Conservation (phyloP, 179 eudicot genomes). For the Beta lomatogona region DNA sequence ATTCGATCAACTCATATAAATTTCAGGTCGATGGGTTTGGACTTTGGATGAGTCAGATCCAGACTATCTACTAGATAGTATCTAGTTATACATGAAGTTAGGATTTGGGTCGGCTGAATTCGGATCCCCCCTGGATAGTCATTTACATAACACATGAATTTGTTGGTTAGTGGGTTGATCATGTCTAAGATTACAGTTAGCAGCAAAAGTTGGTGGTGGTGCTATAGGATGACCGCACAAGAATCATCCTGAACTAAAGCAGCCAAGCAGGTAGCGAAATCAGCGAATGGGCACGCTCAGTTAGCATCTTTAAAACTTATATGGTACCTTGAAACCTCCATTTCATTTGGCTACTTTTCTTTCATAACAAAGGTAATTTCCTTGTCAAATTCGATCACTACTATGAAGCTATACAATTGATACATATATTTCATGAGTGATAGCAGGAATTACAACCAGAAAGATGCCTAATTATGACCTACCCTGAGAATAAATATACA, state of each 20-base stretch:
- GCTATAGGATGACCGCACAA: neutral
- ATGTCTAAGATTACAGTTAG: neutral
- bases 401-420: constrained; percentile 25
- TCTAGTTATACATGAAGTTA: too few relatives aligned
- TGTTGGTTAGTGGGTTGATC: neutral
- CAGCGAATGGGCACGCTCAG: neutral
- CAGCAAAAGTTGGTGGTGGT: neutral
- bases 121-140: too few relatives aligned
- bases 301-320: neutral
- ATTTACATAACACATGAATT: too few relatives aligned
- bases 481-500: constrained; percentile 14
- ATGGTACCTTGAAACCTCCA: neutral
- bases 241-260: neutral
- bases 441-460: constrained; percentile 7
- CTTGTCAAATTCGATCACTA: neutral
- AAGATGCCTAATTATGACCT: constrained; percentile 14
- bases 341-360: neutral
- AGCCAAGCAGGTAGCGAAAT: neutral
- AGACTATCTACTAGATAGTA: too few relatives aligned
- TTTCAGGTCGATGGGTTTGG: too few relatives aligned
- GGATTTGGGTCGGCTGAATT: too few relatives aligned
- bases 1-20: too few relatives aligned
- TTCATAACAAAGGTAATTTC: constrained; percentile 3
- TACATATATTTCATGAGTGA: neutral
- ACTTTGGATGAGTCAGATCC: too few relatives aligned